Base-by-base conservation (phyloP, 352 stramenopile species). In the Phytophthora citricola region DNA sequence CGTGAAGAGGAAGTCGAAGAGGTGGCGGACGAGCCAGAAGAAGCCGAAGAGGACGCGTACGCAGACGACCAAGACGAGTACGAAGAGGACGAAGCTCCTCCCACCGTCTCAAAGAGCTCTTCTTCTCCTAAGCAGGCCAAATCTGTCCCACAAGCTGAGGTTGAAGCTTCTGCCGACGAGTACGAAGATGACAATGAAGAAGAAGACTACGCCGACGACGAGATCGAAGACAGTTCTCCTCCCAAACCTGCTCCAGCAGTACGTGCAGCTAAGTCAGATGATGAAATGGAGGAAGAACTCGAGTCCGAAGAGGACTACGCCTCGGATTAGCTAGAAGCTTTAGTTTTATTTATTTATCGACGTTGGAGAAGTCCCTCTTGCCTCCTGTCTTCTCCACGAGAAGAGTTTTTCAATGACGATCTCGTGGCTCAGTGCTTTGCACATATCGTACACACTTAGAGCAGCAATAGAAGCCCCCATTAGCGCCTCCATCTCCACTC, bases 401-500 rank as follows among this genome's bases (percentile, higher is more conserved):
- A 20, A 84, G 67, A 29, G 95, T 98, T 40, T 81, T 54, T 93
- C 80, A 58, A 99, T 98, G 24, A 97, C 77, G 27, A 99, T 97
- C 29, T 98, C 81, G 73, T 99, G 95, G 64, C 92, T 98, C 40
- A 99, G 68, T 17, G 95, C 97, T 77, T 99, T 99, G 72, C 95
- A 96, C 97, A 99, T 99, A 82, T 99, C 97, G 78, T 99, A 99
- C 26, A 99, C 94, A 38, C 91, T 98, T 1, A 99, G 79, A 44
- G 97, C 97, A 4, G 97, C 97, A 17, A 98, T 76, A 11, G 85
- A 96, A 24, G 91, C 95, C 27, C 96, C 97, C 15, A 90, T 98
- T 32, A 99, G 81, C 39, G 97, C 96, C 71, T 98, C 91, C 93
- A 98, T 98, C 77, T 98, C 94, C 8, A 98, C 94, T 45, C 95